phyloP scores from a whole-genome alignment of 1,284 basidiomycete genomes.

The Melampsora larici-populina region DNA sequence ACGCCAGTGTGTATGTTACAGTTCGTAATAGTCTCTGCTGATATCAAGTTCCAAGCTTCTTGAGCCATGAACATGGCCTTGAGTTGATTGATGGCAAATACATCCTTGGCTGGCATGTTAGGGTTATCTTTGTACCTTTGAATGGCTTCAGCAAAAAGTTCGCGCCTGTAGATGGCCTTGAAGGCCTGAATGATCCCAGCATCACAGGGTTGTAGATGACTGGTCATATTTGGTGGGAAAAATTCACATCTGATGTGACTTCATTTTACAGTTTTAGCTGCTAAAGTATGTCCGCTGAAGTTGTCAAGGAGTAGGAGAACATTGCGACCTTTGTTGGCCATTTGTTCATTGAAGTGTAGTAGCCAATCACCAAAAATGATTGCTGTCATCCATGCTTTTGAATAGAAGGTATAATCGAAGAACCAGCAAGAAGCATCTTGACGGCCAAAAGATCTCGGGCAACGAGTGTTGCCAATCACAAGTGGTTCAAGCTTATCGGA shows the following conservation, averaged over 20 bases:
- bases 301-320: background rate
- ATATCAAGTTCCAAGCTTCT: background rate
- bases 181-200: no score
- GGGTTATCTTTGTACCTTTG: background rate
- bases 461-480: background rate
- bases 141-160: no score
- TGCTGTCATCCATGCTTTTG: background rate
- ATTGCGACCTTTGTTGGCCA: no score
- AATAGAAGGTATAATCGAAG: constrained; percentile 46
- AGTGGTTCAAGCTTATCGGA: background rate
- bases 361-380: background rate
- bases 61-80: background rate
- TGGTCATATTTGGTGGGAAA: no score
- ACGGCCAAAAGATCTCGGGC: background rate
- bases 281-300: no score
- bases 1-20: background rate
- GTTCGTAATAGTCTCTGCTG: background rate
- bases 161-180: no score
- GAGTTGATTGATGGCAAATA: background rate
- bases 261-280: no score
- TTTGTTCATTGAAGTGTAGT: no score
- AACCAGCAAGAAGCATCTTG: no score
- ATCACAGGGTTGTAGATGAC: no score
- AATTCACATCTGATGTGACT: no score
- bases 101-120: background rate